A percentile compares a stretch with the other conserved stretches of the same genome.
These are phyloP conservation scores for Stagonosporopsis rhizophila DNA, from an alignment of 2,329 filamentous ascomycete genomes.

Conservation along the genomic window DNA sequence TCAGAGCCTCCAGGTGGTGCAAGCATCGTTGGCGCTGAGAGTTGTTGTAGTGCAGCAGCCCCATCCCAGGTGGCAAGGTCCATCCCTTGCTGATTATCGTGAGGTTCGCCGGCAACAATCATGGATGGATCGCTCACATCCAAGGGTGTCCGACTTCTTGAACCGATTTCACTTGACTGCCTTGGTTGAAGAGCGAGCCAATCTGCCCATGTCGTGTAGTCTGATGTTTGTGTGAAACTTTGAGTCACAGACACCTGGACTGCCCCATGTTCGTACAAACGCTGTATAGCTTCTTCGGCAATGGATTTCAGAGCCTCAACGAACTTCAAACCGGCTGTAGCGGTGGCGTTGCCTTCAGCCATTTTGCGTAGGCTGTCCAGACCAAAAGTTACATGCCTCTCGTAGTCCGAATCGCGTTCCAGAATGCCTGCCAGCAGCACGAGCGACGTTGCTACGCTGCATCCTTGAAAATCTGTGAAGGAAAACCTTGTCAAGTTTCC, in stretches of 20 bases:
- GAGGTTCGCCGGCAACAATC: neutral
- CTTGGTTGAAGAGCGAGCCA: constrained; percentile 5
- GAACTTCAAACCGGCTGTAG: constrained; percentile 7
- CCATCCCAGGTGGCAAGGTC: constrained; percentile 4
- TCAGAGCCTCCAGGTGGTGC: neutral
- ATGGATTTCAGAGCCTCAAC: constrained; percentile 9
- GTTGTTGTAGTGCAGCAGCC: constrained; percentile 3
- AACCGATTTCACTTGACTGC: neutral
- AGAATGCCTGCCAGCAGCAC: constrained; percentile 3
- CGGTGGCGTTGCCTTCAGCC: constrained; percentile 8
- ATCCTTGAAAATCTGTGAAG: constrained; percentile 9
- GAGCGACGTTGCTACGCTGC: constrained; percentile 9
- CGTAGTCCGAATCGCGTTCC: constrained; percentile 8
- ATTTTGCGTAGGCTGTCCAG: constrained; percentile 8
- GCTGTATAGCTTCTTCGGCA: constrained; percentile 6
- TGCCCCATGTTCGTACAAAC: neutral
- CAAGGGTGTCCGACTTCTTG: neutral
- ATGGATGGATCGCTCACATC: neutral
- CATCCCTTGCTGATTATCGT: neutral
- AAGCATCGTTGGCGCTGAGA: neutral
- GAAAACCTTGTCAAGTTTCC: constrained; percentile 8
- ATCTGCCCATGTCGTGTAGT: constrained; percentile 5
- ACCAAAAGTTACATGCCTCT: constrained; percentile 5
- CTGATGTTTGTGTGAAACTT: neutral
- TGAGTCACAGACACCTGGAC: neutral